Percentiles rank a stretch among this genome's conserved stretches.
phyloP scores from a whole-genome alignment of 78 protist genomes.

The Dictyostelium intermedium region DNA sequence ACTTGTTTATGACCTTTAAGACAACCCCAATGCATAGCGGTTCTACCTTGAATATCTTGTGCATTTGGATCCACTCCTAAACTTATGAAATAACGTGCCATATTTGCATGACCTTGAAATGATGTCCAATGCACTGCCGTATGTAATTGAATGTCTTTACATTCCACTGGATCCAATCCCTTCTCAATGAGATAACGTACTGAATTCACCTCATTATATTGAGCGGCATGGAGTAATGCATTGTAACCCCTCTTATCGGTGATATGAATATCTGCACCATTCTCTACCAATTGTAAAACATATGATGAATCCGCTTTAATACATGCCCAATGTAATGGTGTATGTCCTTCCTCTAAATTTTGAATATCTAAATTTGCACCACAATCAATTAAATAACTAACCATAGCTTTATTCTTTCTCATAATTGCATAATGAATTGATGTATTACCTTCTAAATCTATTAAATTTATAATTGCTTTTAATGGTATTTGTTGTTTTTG shows the following conservation, averaged over 20 bases:
- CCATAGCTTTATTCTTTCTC: constrained; percentile 42
- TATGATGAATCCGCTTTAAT: constrained; percentile 27
- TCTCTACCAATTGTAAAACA: constrained; percentile 39
- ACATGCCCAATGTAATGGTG: constrained; percentile 81
- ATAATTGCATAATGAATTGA: constrained; percentile 77
- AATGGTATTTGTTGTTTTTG: background rate
- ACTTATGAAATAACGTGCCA: constrained; percentile 42
- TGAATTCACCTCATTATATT: constrained; percentile 43
- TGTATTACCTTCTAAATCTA: constrained; percentile 62
- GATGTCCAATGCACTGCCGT: constrained; percentile 81
- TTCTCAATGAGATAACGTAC: constrained; percentile 32
- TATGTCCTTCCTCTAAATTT: constrained; percentile 37
- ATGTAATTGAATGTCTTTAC: constrained; percentile 55
- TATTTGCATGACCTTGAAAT: constrained; percentile 66
- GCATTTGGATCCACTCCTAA: constrained; percentile 40
- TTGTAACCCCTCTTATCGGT: constrained; percentile 69
- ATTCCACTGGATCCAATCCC: constrained; percentile 47
- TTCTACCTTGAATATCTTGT: constrained; percentile 39
- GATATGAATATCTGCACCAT: constrained; percentile 42
- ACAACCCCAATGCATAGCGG: constrained; percentile 84
- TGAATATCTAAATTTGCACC: constrained; percentile 53
- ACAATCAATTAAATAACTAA: constrained; percentile 49
- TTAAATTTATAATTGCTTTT: constrained; percentile 16
- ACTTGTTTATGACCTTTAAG: constrained; percentile 53
- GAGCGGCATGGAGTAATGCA: constrained; percentile 65